Evolutionary conservation across 2,329 filamentous ascomycete species (phyloP).

Genomic region (Claviceps pusilla): DNA sequence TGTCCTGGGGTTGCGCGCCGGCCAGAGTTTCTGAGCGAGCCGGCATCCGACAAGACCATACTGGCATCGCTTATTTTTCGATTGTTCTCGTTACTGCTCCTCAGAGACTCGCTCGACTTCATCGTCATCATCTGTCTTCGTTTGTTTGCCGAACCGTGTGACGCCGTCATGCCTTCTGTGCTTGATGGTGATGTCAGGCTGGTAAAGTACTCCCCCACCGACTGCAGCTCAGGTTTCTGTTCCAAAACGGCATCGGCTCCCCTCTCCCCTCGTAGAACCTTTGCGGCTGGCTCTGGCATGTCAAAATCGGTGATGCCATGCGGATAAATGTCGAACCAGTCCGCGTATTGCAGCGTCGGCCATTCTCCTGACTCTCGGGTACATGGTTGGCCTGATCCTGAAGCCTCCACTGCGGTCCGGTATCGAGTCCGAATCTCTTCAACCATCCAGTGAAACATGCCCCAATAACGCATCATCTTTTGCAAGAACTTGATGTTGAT

Average conservation of each 20-base stretch:
- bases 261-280: constrained; percentile 51
- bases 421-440: constrained; percentile 87
- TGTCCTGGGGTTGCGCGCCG: constrained; percentile 10
- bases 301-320: constrained; percentile 77
- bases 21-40: constrained; percentile 6
- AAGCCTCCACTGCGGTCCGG: constrained; percentile 68
- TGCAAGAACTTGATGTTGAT: constrained; percentile 81
- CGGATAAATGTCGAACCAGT: constrained; percentile 94
- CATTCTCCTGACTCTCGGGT: constrained; percentile 33
- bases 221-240: constrained; percentile 79
- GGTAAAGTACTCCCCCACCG: constrained; percentile 86
- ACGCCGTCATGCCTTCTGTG: constrained; percentile 22
- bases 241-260: constrained; percentile 80
- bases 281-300: constrained; percentile 58
- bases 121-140: constrained; percentile 23
- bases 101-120: constrained; percentile 13
- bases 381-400: constrained; percentile 46
- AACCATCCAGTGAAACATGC: constrained; percentile 94
- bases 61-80: constrained; percentile 3
- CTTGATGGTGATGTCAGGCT: constrained; percentile 53
- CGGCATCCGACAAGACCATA: constrained; percentile 3
- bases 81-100: neutral
- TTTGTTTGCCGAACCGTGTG: constrained; percentile 15
- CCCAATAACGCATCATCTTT: constrained; percentile 96
- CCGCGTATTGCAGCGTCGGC: constrained; percentile 82